Evolutionary conservation across 768 basidiomycete genomes (phyloP), one percentile per base, ranked within the genome.

Genomic region (Mycena crocata): DNA sequence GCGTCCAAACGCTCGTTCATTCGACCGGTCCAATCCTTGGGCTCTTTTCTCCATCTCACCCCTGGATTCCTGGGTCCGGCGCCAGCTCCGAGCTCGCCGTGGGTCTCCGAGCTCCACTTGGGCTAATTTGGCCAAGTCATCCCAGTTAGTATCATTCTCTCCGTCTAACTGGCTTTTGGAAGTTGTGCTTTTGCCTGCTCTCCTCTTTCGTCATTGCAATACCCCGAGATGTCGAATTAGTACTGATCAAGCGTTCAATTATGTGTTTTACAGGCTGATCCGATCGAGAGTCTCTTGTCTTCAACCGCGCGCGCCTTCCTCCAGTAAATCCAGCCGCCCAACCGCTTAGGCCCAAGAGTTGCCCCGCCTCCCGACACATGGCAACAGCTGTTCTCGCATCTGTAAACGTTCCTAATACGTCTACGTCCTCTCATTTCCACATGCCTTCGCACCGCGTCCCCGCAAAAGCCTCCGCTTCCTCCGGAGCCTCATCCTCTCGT

Each of bases 401-500:
- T 42, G 61, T 67, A 63, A 70, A 74, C 58, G 60, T 70, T 30
- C 61, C 75, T 59, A n/a, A n/a, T n/a, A 68, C 71, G 55, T 73
- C 69, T 72, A 65, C 74, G 64, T 65, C 73, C 65, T 66, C 56
- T 70, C 68, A 55, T 70, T 70, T 66, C 68, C 54, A 56, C 44
- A 70, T 70, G 68, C 60, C 64, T 34, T 55, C 64, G 0, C 64
- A 63, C n/a, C 64, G 64, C 14, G 19, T 10, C 24, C 56, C 59
- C 8, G 32, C 42, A 52, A 70, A 70, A 62, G 31, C 49, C 45
- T 57, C 63, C 49, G 42, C 57, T 3, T 34, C 45, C 6, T 40
- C 67, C 57, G 63, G 67, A 54, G 68, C 82, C n/a, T 81, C 85
- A 24, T 81, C 84, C 66, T 80, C 84, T 72, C 80, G 80, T 73